Evolutionary conservation across 768 basidiomycete genomes (phyloP), one percentile per base, ranked within the genome.

Genomic region (Hebeloma cylindrosporum): DNA sequence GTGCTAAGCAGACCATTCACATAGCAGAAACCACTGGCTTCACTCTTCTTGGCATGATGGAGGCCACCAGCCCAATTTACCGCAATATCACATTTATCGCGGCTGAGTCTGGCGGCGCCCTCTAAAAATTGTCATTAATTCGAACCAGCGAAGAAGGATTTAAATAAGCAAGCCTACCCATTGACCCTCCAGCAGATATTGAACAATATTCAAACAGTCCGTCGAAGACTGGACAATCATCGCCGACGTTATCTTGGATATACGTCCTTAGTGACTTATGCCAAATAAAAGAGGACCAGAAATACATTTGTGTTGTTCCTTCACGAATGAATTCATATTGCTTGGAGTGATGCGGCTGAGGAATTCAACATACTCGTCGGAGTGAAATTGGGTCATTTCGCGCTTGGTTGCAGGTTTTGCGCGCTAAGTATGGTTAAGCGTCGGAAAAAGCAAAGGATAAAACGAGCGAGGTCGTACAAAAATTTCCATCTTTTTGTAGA

Each of bases 401-500:
- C 96, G 88, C 69, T 96, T 96, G 2, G 96, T 99, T 6, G 96
- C 96, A 5, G 96, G 96, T 77, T 99, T 99, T 3, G 96, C 96
- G 48, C 96, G 83, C 96, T 99, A 57, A 22, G 31, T 40, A 13
- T 21, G 28, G 39, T 33, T 17, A 22, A 47, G 20, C 22, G 23
- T 39, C 32, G 22, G 45, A 28, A 5, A 51, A 40, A 23, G 47
- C 42, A 28, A 35, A n/a, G 37, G 13, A 6, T 10, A 22, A 21
- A 30, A 33, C 23, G 22, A 27, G n/a, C 14, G 13, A 43, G 39
- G 76, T n/a, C 96, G 57, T 60, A 97, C 96, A 58, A 97, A 99
- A 54, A 99, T 99, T 67, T 99, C 96, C 96, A 99, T 99, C 70
- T 93, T 93, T 70, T 97, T 97, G 74, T 99, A 99, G 13, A 99